Base-by-base conservation (phyloP, 768 basidiomycete species). In the Calocybe cyanea region DNA sequence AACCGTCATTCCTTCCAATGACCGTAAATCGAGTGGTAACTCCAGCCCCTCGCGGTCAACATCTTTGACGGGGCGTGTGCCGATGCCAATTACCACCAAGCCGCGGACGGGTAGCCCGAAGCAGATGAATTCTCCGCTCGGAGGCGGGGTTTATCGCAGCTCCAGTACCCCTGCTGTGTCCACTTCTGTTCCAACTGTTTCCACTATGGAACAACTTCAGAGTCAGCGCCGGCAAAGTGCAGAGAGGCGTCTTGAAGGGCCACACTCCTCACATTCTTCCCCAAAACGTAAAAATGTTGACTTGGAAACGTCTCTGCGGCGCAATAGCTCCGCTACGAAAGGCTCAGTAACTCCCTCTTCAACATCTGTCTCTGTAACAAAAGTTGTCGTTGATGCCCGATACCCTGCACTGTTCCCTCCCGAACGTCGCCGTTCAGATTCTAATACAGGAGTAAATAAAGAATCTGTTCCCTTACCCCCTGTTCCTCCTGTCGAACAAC, bases 261-360 rank as follows among this genome's bases (percentile, higher is more conserved):
- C 76, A 19, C 77, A 80, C 23, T 79, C 77, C 7, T 67, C 76
- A 1, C 76, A 81, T 51, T 71, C 81, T 5, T 83, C 85, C 9
- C 81, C 85, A 0, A 71, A 68, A 51, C 78, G 81, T 17, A 85
- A 77, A 63, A 65, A 74, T 41, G 50, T 73, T 31, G 85, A 87
- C 46, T 65, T 84, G 28, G 81, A 79, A 10, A 63, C 65, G 15
- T 63, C 73, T 18, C 73, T 72, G 9, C 60, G 76, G 40, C 76
- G 75, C 40, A 63, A 69, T 33, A 40, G 45, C 24, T 50, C 45
- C 20, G 68, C 75, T 31, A 56, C 60, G 18, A 69, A 67, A 45
- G 74, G 80, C 14, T 60, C 77, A 43, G 57, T 74, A 49, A 67
- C 72, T 44, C 63, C 72, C 48, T 57, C 72, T 39, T 65, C 69